Conservation (phyloP, 2,329 filamentous ascomycete genomes). For the Fusarium sp. region DNA sequence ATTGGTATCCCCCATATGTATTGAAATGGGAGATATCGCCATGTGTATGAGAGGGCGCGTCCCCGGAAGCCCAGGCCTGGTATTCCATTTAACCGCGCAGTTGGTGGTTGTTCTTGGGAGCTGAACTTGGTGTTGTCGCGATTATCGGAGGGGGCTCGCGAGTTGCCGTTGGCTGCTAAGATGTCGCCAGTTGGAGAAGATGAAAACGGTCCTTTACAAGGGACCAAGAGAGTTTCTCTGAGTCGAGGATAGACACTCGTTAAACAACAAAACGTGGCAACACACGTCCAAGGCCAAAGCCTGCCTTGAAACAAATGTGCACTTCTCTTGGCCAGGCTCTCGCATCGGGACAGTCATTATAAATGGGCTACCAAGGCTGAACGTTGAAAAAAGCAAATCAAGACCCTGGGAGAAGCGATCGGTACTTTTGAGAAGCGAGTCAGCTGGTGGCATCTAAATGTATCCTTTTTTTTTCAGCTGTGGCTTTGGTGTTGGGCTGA, state of each 20-base stretch:
- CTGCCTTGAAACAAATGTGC: background rate
- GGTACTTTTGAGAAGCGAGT: background rate
- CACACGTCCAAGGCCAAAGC: background rate
- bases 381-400: background rate
- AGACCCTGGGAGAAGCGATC: background rate
- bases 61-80: background rate
- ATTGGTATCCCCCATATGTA: background rate
- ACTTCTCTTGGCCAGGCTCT: background rate
- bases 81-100: background rate
- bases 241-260: background rate
- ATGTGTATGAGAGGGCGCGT: background rate
- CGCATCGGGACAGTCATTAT: background rate
- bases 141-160: background rate
- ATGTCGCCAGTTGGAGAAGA: background rate
- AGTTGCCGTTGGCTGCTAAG: background rate
- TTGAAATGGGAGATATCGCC: background rate
- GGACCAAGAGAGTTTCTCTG: background rate
- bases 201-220: background rate
- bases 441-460: background rate
- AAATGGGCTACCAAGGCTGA: background rate
- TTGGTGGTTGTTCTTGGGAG: background rate
- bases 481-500: background rate
- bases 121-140: background rate
- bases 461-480: background rate
- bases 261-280: background rate